Base-by-base conservation (phyloP, 2,329 filamentous ascomycete species). In the Penicillium sp. region DNA sequence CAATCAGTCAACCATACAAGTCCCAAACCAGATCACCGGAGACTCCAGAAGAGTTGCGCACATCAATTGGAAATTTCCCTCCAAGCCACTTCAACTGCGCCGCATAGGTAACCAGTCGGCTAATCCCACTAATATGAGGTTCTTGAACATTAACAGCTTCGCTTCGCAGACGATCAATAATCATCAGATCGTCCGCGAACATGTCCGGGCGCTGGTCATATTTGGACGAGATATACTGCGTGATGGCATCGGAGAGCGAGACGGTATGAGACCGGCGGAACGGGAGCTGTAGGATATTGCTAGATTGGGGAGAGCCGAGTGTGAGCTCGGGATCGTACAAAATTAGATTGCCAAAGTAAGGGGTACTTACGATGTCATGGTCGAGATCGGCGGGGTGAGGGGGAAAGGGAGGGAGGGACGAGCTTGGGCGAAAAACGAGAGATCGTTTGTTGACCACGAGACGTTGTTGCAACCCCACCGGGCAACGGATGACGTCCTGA, bases 171-270 rank as follows among this genome's bases (percentile, higher is more conserved):
- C 86, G 82, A 73, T 98, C 92, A 70, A 99, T 92, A 65, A 89
- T 85, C 71, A 93, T 87, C 59, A 96, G 86, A 79, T 99, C 95
- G 64, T 91, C 85, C 63, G 87, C 86, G 77, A 99, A 99, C 89
- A 96, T 96, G 76, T 97, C 92, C 36, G 95, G 94, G 73, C 96
- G 94, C 75, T 99, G 95, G 77, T 98, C 94, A 88, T 98, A 98
- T 83, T 98, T 97, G 76, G 87, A 89, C 61, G 92, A 96, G 71
- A 99, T 98, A 80, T 99, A 98, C 74, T 95, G 89, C 65, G 91
- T 92, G 74, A 99, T 92, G 51, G 92, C 90, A 61, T 86, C 83
- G 56, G 91, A 89, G 61, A 98, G 84, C 59, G 89, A 89, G 41
- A 96, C 82, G 58, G 89, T 84, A 64, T 90, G 87, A 53, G 92